Base-by-base conservation (phyloP, 768 basidiomycete genomes). In the Cystobasidium ongulense region DNA sequence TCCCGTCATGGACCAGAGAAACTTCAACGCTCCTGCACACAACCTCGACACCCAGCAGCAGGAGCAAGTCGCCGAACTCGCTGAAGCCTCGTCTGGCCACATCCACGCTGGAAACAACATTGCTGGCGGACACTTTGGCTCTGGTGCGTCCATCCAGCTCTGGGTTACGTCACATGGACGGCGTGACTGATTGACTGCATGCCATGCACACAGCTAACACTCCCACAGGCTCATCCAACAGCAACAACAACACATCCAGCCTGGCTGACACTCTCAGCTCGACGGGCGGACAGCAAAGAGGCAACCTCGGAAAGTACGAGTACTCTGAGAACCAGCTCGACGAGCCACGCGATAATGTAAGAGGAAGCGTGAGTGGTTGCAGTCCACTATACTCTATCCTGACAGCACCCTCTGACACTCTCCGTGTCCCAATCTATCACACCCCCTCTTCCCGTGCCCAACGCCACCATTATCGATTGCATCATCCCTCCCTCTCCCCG, bases 1-100 rank as follows among this genome's bases (percentile, higher is more conserved):
- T 23, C 65, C 65, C 43, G 65, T 52, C 41, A 35, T 50, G 65
- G 33, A 59, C 57, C 5, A 59, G 46, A 5, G 36, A 10, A 71
- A 59, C 27, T 71, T 71, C 43, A 27, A 31, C 4, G 68, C 68
- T 2, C 68, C 68, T 27, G 13, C 68, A 5, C 68, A 71, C 53
- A 4, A 59, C 29, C 68, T 71, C 4, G 2, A 8, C 7, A 35
- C 27, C 25, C 3, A 23, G 11, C 68, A 71, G 68, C 13, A 54
- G 33, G 43, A 59, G 25, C 53, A 71, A 36, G 53, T 71, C 36
- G 68, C 54, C 4, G 68, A 54, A 29, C 50, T 71, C 35, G 68
- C 68, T 57, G 68, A 71, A 35, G 21, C 25, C 25, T 54, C 52
- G 15, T 23, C 52, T 36, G 27, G 43, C 10, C 50, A 54, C 38